Evolutionary conservation across 257 asterid species (phyloP).

Genomic region (Solanum pimpinellifolium): DNA sequence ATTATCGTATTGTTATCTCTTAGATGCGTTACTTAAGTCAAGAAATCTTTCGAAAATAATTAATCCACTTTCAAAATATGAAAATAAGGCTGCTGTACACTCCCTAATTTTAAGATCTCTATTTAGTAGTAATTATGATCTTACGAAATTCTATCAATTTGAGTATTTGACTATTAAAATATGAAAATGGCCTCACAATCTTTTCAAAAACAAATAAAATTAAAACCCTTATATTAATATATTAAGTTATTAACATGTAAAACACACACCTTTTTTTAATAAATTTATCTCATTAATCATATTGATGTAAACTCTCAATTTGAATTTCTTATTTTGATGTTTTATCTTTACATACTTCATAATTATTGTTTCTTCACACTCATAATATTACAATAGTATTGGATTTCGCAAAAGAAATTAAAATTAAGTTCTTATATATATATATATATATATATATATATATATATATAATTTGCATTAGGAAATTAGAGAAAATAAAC

Average conservation of each 20-base stretch:
- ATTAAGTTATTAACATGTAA: background rate
- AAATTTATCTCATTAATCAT: background rate
- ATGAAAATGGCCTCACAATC: background rate
- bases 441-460: too few species aligned
- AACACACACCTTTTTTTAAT: background rate
- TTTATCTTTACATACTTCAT: background rate
- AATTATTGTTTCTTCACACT: background rate
- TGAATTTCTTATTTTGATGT: background rate
- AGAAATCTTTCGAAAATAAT: too few species aligned
- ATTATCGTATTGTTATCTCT: too few species aligned
- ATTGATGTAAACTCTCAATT: background rate
- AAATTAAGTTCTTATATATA: background rate
- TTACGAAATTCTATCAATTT: background rate
- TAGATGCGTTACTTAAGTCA: too few species aligned
- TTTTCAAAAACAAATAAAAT: background rate
- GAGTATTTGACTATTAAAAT: background rate
- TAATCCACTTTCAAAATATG: too few species aligned
- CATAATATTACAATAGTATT: background rate
- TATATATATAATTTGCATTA: background rate
- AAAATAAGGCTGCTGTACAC: background rate
- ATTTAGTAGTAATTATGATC: background rate
- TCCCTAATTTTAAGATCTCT: background rate
- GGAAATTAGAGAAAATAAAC: background rate
- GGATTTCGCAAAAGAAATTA: background rate
- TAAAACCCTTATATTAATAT: background rate